These are phyloP conservation scores for Lagenidium sp. DNA, from an alignment of 352 stramenopile species.

Conservation along the genomic window DNA sequence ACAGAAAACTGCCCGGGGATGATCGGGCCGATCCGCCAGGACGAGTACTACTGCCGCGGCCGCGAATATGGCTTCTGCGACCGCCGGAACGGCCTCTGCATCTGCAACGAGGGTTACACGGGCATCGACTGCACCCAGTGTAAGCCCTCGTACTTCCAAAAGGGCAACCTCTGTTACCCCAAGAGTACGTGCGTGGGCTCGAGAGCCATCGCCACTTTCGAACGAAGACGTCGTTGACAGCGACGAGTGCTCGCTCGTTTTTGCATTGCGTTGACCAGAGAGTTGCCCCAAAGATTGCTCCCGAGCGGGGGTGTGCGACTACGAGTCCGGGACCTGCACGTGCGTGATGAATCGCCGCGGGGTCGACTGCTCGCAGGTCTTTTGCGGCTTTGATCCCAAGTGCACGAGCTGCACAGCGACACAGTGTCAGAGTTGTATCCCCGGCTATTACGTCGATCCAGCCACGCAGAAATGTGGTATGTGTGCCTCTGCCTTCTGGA, in stretches of 20 bases:
- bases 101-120: constrained; percentile 92
- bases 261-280: constrained; percentile 27
- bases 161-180: constrained; percentile 80
- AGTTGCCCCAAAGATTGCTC: constrained; percentile 88
- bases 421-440: constrained; percentile 74
- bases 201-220: not conserved
- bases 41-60: constrained; percentile 88
- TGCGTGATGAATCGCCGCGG: constrained; percentile 68
- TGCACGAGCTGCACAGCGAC: constrained; percentile 83
- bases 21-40: constrained; percentile 81
- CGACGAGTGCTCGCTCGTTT: not conserved
- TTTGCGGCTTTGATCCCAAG: constrained; percentile 69
- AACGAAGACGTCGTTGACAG: not conserved
- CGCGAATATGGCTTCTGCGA: constrained; percentile 94
- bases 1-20: constrained; percentile 71
- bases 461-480: constrained; percentile 61
- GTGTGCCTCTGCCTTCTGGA: too few species aligned
- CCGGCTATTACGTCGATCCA: constrained; percentile 82
- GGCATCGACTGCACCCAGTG: constrained; percentile 87
- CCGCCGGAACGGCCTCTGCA: constrained; percentile 86
- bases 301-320: constrained; percentile 81
- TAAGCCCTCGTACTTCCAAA: constrained; percentile 78
- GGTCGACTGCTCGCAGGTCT: constrained; percentile 69
- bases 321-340: constrained; percentile 76
- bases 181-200: constrained; percentile 48